Evolutionary conservation across 1,284 basidiomycete genomes (phyloP).

Genomic region (Marasmius sp.): DNA sequence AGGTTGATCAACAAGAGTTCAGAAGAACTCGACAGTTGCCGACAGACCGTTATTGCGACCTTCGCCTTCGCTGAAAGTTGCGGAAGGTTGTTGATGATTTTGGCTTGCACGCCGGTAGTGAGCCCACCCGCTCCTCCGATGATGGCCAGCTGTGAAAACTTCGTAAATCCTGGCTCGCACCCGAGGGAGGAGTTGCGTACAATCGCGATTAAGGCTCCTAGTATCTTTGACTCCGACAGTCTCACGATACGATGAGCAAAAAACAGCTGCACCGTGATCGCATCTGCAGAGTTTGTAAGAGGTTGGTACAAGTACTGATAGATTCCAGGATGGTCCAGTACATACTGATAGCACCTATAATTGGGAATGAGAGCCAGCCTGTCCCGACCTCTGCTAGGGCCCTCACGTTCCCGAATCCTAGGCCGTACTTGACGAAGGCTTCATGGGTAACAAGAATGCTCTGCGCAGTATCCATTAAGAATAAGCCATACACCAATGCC

Average conservation of each 20-base stretch:
- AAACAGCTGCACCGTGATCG: conserved; percentile 6
- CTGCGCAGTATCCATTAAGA: conserved; percentile 21
- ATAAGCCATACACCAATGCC: conserved; percentile 22
- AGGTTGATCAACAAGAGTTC: neutral
- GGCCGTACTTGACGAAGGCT: conserved; percentile 21
- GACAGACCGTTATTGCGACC: neutral
- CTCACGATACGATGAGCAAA: conserved; percentile 23
- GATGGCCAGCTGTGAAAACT: neutral
- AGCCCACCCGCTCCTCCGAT: neutral
- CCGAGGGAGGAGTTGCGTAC: neutral
- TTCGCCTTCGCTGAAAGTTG: neutral
- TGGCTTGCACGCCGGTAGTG: neutral
- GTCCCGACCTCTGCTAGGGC: conserved; percentile 19
- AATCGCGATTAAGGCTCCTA: conserved; percentile 4
- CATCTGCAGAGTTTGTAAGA: neutral
- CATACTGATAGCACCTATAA: conserved; percentile 23
- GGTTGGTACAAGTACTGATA: neutral
- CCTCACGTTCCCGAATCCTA: conserved; percentile 19
- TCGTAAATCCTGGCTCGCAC: neutral
- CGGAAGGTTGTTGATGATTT: neutral
- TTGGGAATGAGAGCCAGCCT: conserved; percentile 20
- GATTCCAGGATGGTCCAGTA: neutral
- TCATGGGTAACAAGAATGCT: conserved; percentile 20
- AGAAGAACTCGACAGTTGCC: neutral
- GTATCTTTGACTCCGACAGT: conserved; percentile 17